phyloP scores from a whole-genome alignment of 108 stramenopile genomes.

The Cyclostephanos invisitatus region DNA sequence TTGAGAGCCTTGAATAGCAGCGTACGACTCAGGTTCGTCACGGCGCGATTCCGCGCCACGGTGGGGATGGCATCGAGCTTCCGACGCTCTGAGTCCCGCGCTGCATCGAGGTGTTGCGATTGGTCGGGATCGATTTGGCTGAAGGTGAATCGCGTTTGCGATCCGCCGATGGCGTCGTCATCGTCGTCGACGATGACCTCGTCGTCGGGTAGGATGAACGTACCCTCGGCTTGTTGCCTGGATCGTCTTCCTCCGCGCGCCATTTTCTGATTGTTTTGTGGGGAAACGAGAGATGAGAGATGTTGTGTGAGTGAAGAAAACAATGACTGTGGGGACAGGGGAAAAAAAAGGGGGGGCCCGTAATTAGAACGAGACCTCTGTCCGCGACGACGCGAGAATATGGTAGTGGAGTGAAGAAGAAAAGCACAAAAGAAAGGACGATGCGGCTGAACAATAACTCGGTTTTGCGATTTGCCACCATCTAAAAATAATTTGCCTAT shows the following conservation, averaged over 20 bases:
- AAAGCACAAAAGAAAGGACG: too few relatives aligned
- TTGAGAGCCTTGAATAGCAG: slow-evolving; percentile 77
- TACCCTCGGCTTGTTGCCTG: background rate
- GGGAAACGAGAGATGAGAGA: too few relatives aligned
- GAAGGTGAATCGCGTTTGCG: slow-evolving; percentile 41
- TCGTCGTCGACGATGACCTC: background rate
- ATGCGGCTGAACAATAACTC: too few relatives aligned
- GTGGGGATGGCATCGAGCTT: slow-evolving; percentile 59
- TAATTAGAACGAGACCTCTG: too few relatives aligned
- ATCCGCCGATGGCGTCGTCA: background rate
- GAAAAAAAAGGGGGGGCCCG: too few relatives aligned
- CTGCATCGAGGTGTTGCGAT: slow-evolving; percentile 60
- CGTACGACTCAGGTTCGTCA: slow-evolving; percentile 60
- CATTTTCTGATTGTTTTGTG: background rate
- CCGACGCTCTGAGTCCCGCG: slow-evolving; percentile 44
- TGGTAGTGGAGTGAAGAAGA: too few relatives aligned
- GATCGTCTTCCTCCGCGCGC: background rate
- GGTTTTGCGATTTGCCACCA: too few relatives aligned
- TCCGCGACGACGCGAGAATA: too few relatives aligned
- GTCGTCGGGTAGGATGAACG: slow-evolving; percentile 13
- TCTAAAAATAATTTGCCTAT: too few relatives aligned
- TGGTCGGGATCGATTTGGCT: slow-evolving; percentile 63
- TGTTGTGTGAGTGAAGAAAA: too few relatives aligned
- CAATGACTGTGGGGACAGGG: too few relatives aligned
- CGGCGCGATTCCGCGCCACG: slow-evolving; percentile 55